These are phyloP conservation scores for Eucalyptus dawsonii DNA, from an alignment of 345 rosid genomes.

Conservation along the genomic window DNA sequence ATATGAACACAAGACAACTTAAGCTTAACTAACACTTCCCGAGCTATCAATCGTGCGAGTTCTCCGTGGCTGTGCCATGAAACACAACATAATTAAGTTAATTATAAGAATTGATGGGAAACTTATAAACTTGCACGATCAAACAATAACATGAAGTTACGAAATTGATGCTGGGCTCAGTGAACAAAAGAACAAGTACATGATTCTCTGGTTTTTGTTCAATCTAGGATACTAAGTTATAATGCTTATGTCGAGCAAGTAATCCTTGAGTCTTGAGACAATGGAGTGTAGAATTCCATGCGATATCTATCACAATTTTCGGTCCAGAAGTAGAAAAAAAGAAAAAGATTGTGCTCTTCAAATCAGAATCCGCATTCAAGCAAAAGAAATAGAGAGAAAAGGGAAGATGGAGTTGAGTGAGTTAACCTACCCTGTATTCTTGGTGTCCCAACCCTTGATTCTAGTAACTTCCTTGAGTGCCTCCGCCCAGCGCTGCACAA, in stretches of 20 bases:
- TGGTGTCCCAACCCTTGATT: not conserved
- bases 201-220: not conserved
- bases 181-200: not conserved
- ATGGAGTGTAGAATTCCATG: not conserved
- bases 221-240: not conserved
- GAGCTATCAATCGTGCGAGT: not conserved
- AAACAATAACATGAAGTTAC: no score
- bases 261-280: not conserved
- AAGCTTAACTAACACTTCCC: not conserved
- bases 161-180: fast-evolving
- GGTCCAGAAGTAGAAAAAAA: no score
- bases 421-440: not conserved
- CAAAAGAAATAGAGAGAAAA: not conserved
- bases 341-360: not conserved
- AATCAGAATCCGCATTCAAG: not conserved
- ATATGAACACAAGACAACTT: not conserved
- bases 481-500: not conserved
- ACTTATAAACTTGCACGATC: no score
- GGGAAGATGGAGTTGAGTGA: not conserved
- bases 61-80: not conserved
- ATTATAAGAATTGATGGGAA: no score
- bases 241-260: not conserved
- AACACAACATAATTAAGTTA: no score
- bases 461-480: not conserved
- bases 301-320: not conserved